These are phyloP conservation scores for Globisporangium radiosum DNA, from an alignment of 352 stramenopile genomes.

Conservation along the genomic window DNA sequence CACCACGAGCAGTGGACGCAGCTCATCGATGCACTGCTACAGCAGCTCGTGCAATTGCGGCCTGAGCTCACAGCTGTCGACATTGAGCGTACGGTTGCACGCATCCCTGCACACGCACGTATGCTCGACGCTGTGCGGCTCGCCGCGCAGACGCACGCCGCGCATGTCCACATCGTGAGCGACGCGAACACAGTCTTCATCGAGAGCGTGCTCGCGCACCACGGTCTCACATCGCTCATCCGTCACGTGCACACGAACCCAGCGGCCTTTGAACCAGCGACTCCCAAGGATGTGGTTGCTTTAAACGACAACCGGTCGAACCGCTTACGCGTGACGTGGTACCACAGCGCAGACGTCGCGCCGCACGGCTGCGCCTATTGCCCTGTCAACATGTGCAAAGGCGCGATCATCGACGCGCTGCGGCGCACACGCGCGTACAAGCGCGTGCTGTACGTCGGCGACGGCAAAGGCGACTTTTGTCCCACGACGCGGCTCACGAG, in stretches of 20 bases:
- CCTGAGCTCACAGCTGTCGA: constrained; percentile 18
- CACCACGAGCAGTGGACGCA: constrained; percentile 14
- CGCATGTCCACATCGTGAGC: constrained; percentile 35
- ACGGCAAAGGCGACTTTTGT: constrained; percentile 47
- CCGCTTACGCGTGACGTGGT: constrained; percentile 28
- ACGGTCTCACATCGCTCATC: constrained; percentile 23
- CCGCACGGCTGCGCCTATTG: constrained; percentile 41
- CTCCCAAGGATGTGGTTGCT: constrained; percentile 2
- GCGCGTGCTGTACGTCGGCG: constrained; percentile 49
- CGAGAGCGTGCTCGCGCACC: constrained; percentile 27
- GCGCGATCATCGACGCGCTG: constrained; percentile 31
- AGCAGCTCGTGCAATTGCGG: constrained; percentile 16
- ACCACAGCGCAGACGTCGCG: constrained; percentile 18
- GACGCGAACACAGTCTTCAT: constrained; percentile 48
- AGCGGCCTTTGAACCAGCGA: constrained; percentile 12
- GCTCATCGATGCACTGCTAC: constrained; percentile 27
- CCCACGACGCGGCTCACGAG: constrained; percentile 26
- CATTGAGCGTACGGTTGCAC: constrained; percentile 18
- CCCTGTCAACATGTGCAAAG: constrained; percentile 61
- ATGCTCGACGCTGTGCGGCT: constrained; percentile 46
- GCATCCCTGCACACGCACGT: constrained; percentile 22
- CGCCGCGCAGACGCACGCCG: constrained; percentile 24
- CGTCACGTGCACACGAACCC: constrained; percentile 35
- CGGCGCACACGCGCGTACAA: constrained; percentile 22
- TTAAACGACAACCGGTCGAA: constrained; percentile 8